These are phyloP conservation scores for Cercospora nicotianae DNA, from an alignment of 2,329 filamentous ascomycete species.

Conservation along the genomic window DNA sequence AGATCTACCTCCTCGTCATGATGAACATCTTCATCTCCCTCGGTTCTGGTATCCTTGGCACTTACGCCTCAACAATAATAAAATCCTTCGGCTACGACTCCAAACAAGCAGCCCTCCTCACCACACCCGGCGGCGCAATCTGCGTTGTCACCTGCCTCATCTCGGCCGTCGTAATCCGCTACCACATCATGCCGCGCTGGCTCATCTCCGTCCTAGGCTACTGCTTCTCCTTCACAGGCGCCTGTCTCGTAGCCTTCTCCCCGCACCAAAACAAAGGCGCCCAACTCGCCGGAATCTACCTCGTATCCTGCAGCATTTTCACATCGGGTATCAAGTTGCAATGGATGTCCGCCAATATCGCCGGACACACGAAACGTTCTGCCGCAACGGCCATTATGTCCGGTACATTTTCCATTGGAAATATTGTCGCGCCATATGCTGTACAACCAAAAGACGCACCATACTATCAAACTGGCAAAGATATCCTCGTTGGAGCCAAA, in stretches of 20 bases:
- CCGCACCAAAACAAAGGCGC: conserved; percentile 46
- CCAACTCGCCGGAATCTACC: conserved; percentile 43
- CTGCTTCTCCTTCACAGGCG: conserved; percentile 24
- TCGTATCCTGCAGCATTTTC: conserved; percentile 40
- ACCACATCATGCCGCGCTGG: conserved; percentile 30
- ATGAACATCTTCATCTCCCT: conserved; percentile 29
- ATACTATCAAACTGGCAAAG: conserved; percentile 45
- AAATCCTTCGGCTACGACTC: conserved; percentile 35
- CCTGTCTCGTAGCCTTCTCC: conserved; percentile 34
- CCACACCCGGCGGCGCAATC: conserved; percentile 61
- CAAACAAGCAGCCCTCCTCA: conserved; percentile 35
- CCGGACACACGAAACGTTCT: conserved; percentile 65
- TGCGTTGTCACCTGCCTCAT: conserved; percentile 40
- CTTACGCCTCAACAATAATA: conserved; percentile 39
- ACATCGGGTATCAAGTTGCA: conserved; percentile 23
- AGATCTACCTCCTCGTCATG: conserved; percentile 38
- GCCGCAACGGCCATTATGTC: conserved; percentile 57
- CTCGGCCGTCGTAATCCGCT: conserved; percentile 11
- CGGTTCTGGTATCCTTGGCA: conserved; percentile 46
- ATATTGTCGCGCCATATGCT: conserved; percentile 45
- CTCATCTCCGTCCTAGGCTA: conserved; percentile 28
- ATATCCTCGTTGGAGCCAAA: conserved; percentile 41
- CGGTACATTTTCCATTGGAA: conserved; percentile 39
- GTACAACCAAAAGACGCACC: conserved; percentile 43
- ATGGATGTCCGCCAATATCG: conserved; percentile 55